Evolutionary conservation across 495 filamentous ascomycete species (phyloP).

Genomic region (Xylaria telfairii): DNA sequence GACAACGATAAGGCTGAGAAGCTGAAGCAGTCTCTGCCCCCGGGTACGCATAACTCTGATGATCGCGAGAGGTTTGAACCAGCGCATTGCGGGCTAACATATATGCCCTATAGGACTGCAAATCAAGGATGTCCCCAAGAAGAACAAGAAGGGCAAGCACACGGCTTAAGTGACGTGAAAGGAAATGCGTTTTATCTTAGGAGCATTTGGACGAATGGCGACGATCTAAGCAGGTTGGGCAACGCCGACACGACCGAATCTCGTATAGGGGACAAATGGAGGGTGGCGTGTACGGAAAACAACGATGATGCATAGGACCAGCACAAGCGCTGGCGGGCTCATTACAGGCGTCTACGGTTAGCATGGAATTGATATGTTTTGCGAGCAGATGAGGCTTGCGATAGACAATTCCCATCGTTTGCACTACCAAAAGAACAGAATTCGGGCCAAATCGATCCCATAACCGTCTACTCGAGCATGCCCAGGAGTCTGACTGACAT

Average conservation of each 20-base stretch:
- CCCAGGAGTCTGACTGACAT: not conserved
- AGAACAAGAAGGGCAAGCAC: constrained; percentile 56
- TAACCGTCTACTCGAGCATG: not conserved
- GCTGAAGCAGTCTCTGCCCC: constrained; percentile 98
- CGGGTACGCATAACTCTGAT: constrained; percentile 67
- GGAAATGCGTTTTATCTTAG: constrained; percentile 19
- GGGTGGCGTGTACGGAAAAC: constrained; percentile 27
- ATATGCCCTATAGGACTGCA: constrained; percentile 43
- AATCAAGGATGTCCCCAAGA: constrained; percentile 58
- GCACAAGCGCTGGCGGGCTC: constrained; percentile 18
- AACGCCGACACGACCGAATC: constrained; percentile 30
- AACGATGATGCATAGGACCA: constrained; percentile 24
- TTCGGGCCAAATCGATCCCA: constrained; percentile 23
- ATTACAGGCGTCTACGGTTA: constrained; percentile 49
- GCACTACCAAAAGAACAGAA: constrained; percentile 33
- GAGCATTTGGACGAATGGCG: constrained; percentile 27
- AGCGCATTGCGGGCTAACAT: constrained; percentile 15
- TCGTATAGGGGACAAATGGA: constrained; percentile 16
- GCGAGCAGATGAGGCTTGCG: constrained; percentile 37
- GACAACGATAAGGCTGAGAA: constrained; percentile 99
- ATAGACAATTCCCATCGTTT: constrained; percentile 41
- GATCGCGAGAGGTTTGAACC: not conserved
- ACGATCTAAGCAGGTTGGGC: constrained; percentile 36
- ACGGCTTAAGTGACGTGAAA: constrained; percentile 32
- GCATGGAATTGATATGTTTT: constrained; percentile 44